phyloP scores from a whole-genome alignment of 805 yeast genomes.

The Metschnikowia chrysomelidarum region DNA sequence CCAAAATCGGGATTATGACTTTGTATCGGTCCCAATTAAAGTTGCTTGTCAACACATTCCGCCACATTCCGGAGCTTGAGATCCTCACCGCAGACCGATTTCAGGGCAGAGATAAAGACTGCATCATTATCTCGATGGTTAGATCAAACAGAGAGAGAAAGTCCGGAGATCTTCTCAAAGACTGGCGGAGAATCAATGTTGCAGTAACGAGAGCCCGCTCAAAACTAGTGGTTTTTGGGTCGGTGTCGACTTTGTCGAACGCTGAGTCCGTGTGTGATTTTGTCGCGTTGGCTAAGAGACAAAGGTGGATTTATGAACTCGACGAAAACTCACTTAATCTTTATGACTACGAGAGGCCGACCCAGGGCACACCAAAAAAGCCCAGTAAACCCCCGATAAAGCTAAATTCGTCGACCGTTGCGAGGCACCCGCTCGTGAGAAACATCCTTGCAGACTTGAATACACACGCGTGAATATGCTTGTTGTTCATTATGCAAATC shows the following conservation, averaged over 20 bases:
- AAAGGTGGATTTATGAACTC: slow-evolving; percentile 64
- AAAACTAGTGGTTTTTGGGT: slow-evolving; percentile 82
- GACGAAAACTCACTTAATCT: slow-evolving; percentile 42
- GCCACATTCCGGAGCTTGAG: slow-evolving; percentile 52
- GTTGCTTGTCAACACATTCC: slow-evolving; percentile 25
- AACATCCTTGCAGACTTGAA: slow-evolving; percentile 32
- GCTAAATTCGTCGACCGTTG: slow-evolving; percentile 16
- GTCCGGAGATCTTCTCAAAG: slow-evolving; percentile 78
- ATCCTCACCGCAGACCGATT: slow-evolving; percentile 91
- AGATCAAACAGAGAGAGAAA: slow-evolving; percentile 64
- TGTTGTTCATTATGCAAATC: too few relatives aligned
- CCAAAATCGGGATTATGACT: slow-evolving; percentile 82
- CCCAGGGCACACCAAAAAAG: background rate
- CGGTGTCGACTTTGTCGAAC: slow-evolving; percentile 56
- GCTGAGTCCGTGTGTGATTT: slow-evolving; percentile 57
- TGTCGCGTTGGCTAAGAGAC: slow-evolving; percentile 51
- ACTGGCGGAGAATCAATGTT: slow-evolving; percentile 91
- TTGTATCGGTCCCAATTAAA: slow-evolving; percentile 75
- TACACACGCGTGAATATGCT: too few relatives aligned
- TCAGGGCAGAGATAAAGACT: slow-evolving; percentile 94
- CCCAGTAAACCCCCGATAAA: background rate
- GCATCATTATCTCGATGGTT: slow-evolving; percentile 86
- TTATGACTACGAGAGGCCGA: slow-evolving; percentile 29
- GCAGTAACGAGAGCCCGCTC: slow-evolving; percentile 89
- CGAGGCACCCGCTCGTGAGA: slow-evolving; percentile 23